phyloP scores from a whole-genome alignment of 495 filamentous ascomycete species.

The Xylaria acuta region DNA sequence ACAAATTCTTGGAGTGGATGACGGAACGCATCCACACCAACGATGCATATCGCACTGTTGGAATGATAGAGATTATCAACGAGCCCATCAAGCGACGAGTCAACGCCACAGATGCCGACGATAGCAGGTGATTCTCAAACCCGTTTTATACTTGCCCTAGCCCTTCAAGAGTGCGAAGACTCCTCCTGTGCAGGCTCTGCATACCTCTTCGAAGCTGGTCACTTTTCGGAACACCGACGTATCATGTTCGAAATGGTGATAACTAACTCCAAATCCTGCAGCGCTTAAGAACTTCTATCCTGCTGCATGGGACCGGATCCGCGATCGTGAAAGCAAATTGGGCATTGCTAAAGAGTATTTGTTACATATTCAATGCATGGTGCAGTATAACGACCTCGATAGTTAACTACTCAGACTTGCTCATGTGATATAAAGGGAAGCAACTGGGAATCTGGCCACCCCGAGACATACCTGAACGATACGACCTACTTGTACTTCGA shows the following conservation, averaged over 20 bases:
- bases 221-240: too few relatives aligned
- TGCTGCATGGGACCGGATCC: conserved; percentile 25
- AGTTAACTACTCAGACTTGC: not conserved
- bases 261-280: not conserved
- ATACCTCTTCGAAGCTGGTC: not conserved
- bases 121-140: conserved; percentile 25
- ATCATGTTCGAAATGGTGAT: not conserved
- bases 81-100: conserved; percentile 58
- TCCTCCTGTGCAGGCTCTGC: not conserved
- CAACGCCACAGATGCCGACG: conserved; percentile 34
- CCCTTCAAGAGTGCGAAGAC: not conserved
- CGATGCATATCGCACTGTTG: conserved; percentile 48
- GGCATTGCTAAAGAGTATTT: conserved; percentile 15
- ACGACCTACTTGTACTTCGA: conserved; percentile 29
- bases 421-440: conserved; percentile 16
- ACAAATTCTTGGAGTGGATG: conserved; percentile 63
- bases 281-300: conserved; percentile 24
- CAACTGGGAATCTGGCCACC: conserved; percentile 39
- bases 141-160: too few relatives aligned
- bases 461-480: conserved; percentile 23
- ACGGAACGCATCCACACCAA: conserved; percentile 57
- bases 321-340: conserved; percentile 22
- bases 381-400: not conserved
- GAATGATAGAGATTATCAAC: conserved; percentile 65
- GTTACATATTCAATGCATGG: conserved; percentile 35